Percentiles rank a stretch among this genome's conserved stretches.
phyloP scores from a whole-genome alignment of 169 alveolate species.

The Cryptosporidium tyzzeri region DNA sequence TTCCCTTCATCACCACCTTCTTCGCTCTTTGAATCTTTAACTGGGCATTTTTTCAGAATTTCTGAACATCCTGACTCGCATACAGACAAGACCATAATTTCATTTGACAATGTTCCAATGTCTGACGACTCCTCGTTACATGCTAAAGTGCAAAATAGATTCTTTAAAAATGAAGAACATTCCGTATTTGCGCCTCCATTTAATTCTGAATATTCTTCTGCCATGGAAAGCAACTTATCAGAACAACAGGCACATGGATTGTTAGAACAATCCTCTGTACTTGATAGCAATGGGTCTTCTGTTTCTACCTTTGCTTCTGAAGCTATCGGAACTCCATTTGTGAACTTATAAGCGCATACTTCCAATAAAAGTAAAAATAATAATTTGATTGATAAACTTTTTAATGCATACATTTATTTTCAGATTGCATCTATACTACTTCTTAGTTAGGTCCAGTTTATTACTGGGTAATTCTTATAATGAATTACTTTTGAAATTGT shows the following conservation, averaged over 20 bases:
- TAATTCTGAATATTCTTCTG: constrained; percentile 33
- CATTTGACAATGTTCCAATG: constrained; percentile 39
- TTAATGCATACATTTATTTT: constrained; percentile 41
- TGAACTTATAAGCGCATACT: background rate
- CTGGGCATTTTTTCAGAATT: constrained; percentile 51
- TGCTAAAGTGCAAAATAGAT: constrained; percentile 68
- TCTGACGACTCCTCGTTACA: constrained; percentile 73
- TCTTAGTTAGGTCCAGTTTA: background rate
- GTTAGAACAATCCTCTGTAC: constrained; percentile 60
- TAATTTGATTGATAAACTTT: constrained; percentile 15
- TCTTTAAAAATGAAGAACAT: constrained; percentile 35
- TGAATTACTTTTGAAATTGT: background rate
- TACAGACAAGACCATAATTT: constrained; percentile 54
- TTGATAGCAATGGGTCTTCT: constrained; percentile 5
- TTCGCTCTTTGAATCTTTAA: background rate
- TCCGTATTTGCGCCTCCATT: constrained; percentile 15
- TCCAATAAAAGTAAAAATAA: constrained; percentile 5
- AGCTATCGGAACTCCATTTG: constrained; percentile 49
- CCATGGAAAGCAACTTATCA: constrained; percentile 39
- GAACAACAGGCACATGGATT: constrained; percentile 70
- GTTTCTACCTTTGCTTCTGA: constrained; percentile 36
- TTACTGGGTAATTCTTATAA: constrained; percentile 5
- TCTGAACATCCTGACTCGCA: constrained; percentile 57
- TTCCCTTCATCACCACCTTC: background rate
- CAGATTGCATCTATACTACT: constrained; percentile 19